These are phyloP conservation scores for Ceratobasidium sp. DNA, from an alignment of 1,284 basidiomycete species.

Conservation along the genomic window DNA sequence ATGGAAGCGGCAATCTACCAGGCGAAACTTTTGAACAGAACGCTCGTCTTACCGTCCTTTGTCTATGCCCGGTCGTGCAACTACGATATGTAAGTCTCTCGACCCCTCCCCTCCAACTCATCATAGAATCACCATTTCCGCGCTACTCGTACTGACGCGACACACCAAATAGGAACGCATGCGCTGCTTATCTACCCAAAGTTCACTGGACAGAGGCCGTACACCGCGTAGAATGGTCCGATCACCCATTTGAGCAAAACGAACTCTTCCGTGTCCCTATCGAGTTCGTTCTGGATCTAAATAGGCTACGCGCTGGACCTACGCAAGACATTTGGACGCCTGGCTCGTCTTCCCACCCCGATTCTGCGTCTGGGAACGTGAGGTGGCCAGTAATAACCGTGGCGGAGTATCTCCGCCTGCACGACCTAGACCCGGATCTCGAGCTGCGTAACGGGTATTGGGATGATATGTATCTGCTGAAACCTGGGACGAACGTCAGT, in stretches of 20 bases:
- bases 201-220: constrained; percentile 16
- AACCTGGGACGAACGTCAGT: not conserved
- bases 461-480: constrained; percentile 7
- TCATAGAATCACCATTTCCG: too few species aligned
- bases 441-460: constrained; percentile 30
- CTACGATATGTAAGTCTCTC: constrained; percentile 10
- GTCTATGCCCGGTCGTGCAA: constrained; percentile 43
- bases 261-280: constrained; percentile 19
- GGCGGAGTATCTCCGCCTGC: constrained; percentile 41
- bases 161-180: not conserved
- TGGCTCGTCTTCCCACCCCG: not conserved
- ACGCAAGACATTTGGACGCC: constrained; percentile 40
- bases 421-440: constrained; percentile 35
- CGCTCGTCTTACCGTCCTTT: constrained; percentile 39
- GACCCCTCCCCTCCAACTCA: not conserved
- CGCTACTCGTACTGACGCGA: too few species aligned
- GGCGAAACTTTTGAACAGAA: constrained; percentile 37
- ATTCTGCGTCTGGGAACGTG: not conserved
- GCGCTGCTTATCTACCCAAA: constrained; percentile 11
- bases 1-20: constrained; percentile 39
- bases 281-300: constrained; percentile 43
- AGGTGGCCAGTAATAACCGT: constrained; percentile 39
- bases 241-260: constrained; percentile 12
- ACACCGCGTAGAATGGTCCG: constrained; percentile 10
- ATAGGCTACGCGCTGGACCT: constrained; percentile 38